These are phyloP conservation scores for Bruguiera gymnorhiza DNA, from an alignment of 345 rosid species.

Conservation along the genomic window DNA sequence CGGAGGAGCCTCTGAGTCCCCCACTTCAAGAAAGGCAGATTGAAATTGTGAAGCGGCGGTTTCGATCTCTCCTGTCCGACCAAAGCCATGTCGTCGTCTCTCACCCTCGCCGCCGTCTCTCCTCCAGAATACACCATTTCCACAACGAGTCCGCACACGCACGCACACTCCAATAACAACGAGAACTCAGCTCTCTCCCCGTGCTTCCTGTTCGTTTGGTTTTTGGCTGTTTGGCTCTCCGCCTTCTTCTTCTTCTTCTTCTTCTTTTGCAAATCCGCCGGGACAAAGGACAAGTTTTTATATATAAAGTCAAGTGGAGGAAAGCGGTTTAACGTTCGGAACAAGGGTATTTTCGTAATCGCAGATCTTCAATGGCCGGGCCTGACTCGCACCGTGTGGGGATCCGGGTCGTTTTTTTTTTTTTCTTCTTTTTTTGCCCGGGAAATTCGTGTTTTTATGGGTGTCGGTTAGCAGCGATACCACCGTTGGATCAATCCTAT, in stretches of 20 bases:
- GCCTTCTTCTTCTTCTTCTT: neutral
- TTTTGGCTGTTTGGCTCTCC: neutral
- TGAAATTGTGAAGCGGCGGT: conserved; percentile 32
- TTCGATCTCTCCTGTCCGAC: conserved; percentile 20
- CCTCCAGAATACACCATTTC: conserved; percentile 25
- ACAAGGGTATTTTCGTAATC: conserved; percentile 7
- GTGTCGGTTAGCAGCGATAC: conserved; percentile 11
- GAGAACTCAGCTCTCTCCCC: neutral
- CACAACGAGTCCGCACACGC: neutral
- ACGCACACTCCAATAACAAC: neutral
- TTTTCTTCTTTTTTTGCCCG: conserved; percentile 6
- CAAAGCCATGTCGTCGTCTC: conserved; percentile 6
- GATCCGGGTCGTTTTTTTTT: too few species aligned
- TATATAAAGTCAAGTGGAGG: neutral
- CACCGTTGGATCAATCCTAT: conserved; percentile 19
- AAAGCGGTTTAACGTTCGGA: conserved; percentile 17
- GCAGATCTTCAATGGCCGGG: too few species aligned
- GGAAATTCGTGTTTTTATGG: conserved; percentile 23
- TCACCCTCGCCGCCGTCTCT: neutral
- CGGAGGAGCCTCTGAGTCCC: conserved; percentile 27
- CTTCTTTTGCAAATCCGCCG: conserved; percentile 13
- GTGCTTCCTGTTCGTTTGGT: conserved; percentile 1
- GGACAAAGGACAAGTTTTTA: conserved; percentile 16
- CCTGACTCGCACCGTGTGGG: too few species aligned
- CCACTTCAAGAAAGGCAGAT: conserved; percentile 30